Base-by-base conservation (phyloP, 2,329 filamentous ascomycete species). In the Thermoascus crustaceus region DNA sequence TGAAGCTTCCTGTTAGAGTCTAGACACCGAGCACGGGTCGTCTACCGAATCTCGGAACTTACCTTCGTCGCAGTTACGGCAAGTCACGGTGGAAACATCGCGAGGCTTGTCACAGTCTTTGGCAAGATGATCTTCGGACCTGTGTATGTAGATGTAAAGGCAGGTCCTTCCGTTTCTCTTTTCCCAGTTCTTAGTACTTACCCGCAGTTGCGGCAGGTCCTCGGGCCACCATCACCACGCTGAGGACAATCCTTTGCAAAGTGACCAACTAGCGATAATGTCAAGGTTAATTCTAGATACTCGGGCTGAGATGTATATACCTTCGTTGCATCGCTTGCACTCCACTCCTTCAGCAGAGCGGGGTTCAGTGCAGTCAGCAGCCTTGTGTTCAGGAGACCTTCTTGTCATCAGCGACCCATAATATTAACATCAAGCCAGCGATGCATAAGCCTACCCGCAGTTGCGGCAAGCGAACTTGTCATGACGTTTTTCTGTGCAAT, bases 391-490 rank as follows among this genome's bases (percentile, higher is more conserved):
- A 5, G 52, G 41, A 30, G 54, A 44, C 5, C 64, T 66, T 32
- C 18, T 26, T 19, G 11, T n/a, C 19, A 39, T 60, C 25, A 59
- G 45, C 25, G 24, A 17, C 13, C 13, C 29, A 4, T 7, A 14
- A 19, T 31, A 4, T 10, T 38, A 27, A 18, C n/a, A n/a, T 13
- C 23, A n/a, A 10, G 22, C n/a, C 17, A 7, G 4, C 16, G 5
- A 4, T 26, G 9, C 7, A 19, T 10, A 18, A 11, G 32, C 58
- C 35, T 53, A 67, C 52, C 70, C 66, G 58, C 72, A 75, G 40
- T 76, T 72, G 46, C 69, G 72, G 53, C 72, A 76, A 18, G 60
- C 56, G 34, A 51, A 57, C 33, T 49, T 54, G 40, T 61, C 55
- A 29, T 46, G 48, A 31, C 64, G 66, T 13, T 49, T 33, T 36